Evolutionary conservation across 164 flowering plant genomes (phyloP).

Genomic region (Buxus sempervirens): DNA sequence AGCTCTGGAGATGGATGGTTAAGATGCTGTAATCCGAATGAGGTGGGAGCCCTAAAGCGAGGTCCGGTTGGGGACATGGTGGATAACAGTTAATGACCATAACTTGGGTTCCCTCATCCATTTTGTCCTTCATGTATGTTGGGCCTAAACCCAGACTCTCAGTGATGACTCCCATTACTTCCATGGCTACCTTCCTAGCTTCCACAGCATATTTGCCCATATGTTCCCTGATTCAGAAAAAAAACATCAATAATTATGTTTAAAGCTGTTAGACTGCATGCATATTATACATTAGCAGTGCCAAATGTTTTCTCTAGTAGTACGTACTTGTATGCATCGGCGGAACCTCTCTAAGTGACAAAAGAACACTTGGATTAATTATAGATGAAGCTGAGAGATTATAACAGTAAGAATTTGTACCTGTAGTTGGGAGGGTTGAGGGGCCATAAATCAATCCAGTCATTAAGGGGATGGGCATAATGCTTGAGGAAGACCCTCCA

Average conservation of each 20-base stretch:
- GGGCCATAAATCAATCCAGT: slow-evolving; percentile 51
- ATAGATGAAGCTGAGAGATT: too few species aligned
- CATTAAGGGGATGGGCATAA: slow-evolving; percentile 47
- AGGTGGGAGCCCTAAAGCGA: slow-evolving; percentile 44
- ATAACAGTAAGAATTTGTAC: slow-evolving; percentile 12
- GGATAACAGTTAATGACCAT: slow-evolving; percentile 53
- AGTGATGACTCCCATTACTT: slow-evolving; percentile 31
- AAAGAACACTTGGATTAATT: too few species aligned
- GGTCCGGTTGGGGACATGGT: slow-evolving; percentile 40
- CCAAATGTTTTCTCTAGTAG: too few species aligned
- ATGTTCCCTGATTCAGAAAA: slow-evolving; percentile 32
- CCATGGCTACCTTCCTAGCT: slow-evolving; percentile 31
- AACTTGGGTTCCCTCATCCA: slow-evolving; percentile 50
- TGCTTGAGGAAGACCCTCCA: slow-evolving; percentile 65
- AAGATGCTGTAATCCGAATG: slow-evolving; percentile 55
- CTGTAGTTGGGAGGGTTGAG: slow-evolving; percentile 37
- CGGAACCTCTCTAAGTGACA: too few species aligned
- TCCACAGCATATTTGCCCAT: slow-evolving; percentile 42
- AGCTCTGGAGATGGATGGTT: slow-evolving; percentile 45
- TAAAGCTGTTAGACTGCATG: too few species aligned
- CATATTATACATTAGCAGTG: too few species aligned
- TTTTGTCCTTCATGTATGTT: slow-evolving; percentile 15
- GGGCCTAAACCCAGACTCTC: slow-evolving; percentile 49
- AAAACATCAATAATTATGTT: background rate
- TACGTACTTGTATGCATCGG: too few species aligned